Base-by-base conservation (phyloP, 495 filamentous ascomycete genomes). In the Cercophora scortea region DNA sequence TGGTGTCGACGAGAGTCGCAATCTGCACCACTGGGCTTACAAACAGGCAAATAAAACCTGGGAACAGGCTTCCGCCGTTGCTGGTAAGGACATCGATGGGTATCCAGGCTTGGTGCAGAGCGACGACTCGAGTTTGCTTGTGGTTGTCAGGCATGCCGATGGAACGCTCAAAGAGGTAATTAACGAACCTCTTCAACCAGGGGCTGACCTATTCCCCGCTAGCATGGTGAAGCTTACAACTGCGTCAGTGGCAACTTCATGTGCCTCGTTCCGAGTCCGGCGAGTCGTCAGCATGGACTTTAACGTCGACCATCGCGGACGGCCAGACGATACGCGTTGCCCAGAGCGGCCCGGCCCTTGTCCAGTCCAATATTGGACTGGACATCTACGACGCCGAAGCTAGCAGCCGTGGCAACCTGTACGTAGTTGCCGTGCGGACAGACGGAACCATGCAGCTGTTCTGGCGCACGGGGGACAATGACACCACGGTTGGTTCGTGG, bases 361-460 rank as follows among this genome's bases (percentile, higher is more conserved):
- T 61, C 4, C 55, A 61, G 42, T 58, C 55, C 47, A 61, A 61
- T 47, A 18, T 58, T 18, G 50, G 36, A 9, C 32, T 55, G 13
- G 42, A 58, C 45, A 39, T 61, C 19, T 61, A 58, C 47, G 17
- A 50, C 42, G 0, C 25, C 1, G 16, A 48, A 3, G 32, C 16
- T 15, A 38, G 11, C 44, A 56, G 50, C 15, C 33, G 32, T 3
- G 55, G 55, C 13, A 53, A 51, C 40, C 18, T 61, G 1, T 61
- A 61, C 50, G 52, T 56, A 11, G 55, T 61, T 0, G 59, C 56
- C 10, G 45, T 52, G 7, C 59, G 49, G 9, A 13, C 17, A 11
- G 50, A 58, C 36, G 56, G 56, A 10, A 33, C 35, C 33, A 47
- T 61, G 40, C 59, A 61, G 25, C 43, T 58, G 9, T 61, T 61